Conservation (phyloP, 306 rosid species). For the Cicer pinnatifidum region DNA sequence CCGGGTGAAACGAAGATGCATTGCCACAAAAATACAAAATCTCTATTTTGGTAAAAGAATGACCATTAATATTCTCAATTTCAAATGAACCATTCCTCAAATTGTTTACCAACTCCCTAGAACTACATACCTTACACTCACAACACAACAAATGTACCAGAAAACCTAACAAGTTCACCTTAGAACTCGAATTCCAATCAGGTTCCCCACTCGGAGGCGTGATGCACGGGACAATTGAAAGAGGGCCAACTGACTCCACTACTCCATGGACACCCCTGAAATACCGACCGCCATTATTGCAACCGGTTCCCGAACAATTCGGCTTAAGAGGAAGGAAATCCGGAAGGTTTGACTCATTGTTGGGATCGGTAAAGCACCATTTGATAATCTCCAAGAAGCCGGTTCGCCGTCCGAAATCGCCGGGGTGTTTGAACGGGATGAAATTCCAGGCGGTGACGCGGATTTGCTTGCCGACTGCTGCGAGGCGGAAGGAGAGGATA, state of each 20-base stretch:
- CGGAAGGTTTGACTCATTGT: slow-evolving; percentile 25
- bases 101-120: slow-evolving; percentile 40
- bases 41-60: slow-evolving; percentile 58
- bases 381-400: slow-evolving; percentile 80
- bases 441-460: slow-evolving; percentile 76
- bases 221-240: slow-evolving; percentile 60
- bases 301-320: slow-evolving; percentile 11
- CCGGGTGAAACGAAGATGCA: slow-evolving; percentile 80
- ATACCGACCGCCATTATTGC: not conserved
- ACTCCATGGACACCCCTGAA: slow-evolving; percentile 57
- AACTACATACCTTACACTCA: slow-evolving; percentile 61
- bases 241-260: slow-evolving; percentile 63
- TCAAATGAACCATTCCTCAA: slow-evolving; percentile 41
- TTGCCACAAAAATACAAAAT: slow-evolving; percentile 66
- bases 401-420: slow-evolving; percentile 9
- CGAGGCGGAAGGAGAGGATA: slow-evolving; percentile 56
- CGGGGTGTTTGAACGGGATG: slow-evolving; percentile 58
- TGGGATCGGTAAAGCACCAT: slow-evolving; percentile 58
- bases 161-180: slow-evolving; percentile 60
- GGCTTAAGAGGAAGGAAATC: slow-evolving; percentile 46
- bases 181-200: slow-evolving; percentile 37
- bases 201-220: slow-evolving; percentile 39
- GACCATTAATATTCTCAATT: slow-evolving; percentile 44
- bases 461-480: slow-evolving; percentile 53
- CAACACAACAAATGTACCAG: slow-evolving; percentile 61